A percentile compares a stretch with the other conserved stretches of the same genome.
Evolutionary conservation across 345 rosid genomes (phyloP).

Genomic region (Gossypium ekmanianum): DNA sequence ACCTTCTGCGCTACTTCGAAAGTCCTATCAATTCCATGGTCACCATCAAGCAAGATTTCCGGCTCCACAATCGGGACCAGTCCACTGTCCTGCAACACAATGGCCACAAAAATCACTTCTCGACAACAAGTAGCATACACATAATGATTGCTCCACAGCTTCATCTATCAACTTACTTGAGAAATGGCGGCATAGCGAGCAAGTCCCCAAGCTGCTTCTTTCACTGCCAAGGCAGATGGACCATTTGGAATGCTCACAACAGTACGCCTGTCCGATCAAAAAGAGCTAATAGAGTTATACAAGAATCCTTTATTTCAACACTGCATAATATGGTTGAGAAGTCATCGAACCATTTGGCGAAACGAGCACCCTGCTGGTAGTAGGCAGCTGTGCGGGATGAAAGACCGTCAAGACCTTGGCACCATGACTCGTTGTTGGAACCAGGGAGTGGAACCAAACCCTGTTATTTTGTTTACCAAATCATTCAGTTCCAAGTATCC

Average conservation of each 20-base stretch:
- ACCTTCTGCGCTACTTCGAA: conserved; percentile 93
- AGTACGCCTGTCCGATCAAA: conserved; percentile 65
- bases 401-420: conserved; percentile 97
- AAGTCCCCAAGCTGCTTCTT: conserved; percentile 99
- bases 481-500: background rate
- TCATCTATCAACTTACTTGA: conserved; percentile 41
- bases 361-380: conserved; percentile 99
- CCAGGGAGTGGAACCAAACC: conserved; percentile 97
- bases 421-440: conserved; percentile 94
- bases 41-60: conserved; percentile 95
- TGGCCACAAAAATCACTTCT: conserved; percentile 1
- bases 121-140: background rate
- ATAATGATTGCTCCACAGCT: background rate
- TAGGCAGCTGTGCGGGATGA: conserved; percentile 95
- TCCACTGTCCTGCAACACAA: conserved; percentile 67
- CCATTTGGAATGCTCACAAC: conserved; percentile 99
- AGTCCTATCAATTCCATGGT: conserved; percentile 85
- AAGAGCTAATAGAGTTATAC: background rate
- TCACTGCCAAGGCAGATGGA: conserved; percentile 88
- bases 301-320: background rate
- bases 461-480: conserved; percentile 32
- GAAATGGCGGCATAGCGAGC: conserved; percentile 95
- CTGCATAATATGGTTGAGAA: background rate
- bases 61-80: conserved; percentile 99
- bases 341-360: conserved; percentile 70